Base-by-base conservation (phyloP, 805 yeast species). In the Zygosaccharomyces bisporus region DNA sequence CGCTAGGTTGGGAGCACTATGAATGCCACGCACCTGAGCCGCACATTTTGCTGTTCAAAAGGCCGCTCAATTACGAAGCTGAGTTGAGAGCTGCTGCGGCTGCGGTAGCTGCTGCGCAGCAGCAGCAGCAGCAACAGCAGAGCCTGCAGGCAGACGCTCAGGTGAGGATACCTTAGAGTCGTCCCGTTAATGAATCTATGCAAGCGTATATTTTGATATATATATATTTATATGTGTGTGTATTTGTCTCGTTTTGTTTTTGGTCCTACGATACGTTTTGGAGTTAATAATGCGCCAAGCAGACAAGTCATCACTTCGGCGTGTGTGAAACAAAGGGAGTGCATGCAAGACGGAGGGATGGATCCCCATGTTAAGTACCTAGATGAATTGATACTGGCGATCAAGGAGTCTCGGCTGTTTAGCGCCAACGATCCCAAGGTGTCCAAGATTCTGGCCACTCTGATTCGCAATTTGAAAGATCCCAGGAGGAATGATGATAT, bases 11-110 rank as follows among this genome's bases (percentile, higher is more conserved):
- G 99, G 93, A 77, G 43, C 99, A 93, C 66, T 93, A 91, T 61
- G 99, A 93, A 60, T 90, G 96, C 33, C 99, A 93, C 64, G 86
- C 98, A 1, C 99, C 99, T 34, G 99, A 93, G 67, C 99, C 99
- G 19, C 99, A 93, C 63, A 93, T 93, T 49, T 71, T 93, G 50
- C 73, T 93, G 49, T 93, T 93, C 70, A 84, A 85, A 67, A 76
- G 90, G 58, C 78, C 86, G 14, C 70, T 77, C 34, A 76, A 77
- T 55, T 78, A 71, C 52, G 83, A 71, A 45, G 65, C 68, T 16
- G 67, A 66, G 39, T 58, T 62, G 34, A 56, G 64, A 40, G 63
- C 66, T 5, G 61, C 62, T 10, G 58, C 59, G 3, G 58, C 57
- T 18, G 62, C 61, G 3, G 60, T 52, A 29, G 56, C 55, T 42